Evolutionary conservation across 805 yeast species (phyloP).

Genomic region (Candida loeiensis): DNA sequence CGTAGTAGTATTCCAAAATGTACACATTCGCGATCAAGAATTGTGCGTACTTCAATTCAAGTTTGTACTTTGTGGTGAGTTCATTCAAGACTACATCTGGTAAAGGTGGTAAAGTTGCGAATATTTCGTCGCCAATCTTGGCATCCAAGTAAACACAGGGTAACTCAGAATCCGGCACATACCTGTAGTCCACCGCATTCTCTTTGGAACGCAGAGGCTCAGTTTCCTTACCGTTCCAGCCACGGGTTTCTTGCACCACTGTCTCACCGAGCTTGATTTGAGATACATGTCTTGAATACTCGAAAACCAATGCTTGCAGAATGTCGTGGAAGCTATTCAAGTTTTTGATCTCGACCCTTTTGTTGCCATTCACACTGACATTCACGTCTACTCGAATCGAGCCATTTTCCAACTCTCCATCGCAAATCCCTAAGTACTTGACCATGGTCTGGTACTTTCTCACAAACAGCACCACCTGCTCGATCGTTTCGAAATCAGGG

Average conservation of each 20-base stretch:
- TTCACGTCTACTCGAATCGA: constrained; percentile 95
- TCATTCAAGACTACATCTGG: constrained; percentile 57
- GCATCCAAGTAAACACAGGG: constrained; percentile 52
- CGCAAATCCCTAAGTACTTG: constrained; percentile 65
- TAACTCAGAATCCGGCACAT: constrained; percentile 91
- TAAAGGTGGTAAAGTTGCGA: constrained; percentile 46
- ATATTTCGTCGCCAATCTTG: constrained; percentile 41
- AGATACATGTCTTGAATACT: constrained; percentile 64
- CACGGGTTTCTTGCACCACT: constrained; percentile 67
- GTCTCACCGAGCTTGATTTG: constrained; percentile 35
- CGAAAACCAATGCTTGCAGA: constrained; percentile 67
- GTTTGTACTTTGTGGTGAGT: constrained; percentile 42
- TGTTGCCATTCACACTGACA: constrained; percentile 68
- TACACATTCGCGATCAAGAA: constrained; percentile 52
- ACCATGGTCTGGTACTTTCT: constrained; percentile 75
- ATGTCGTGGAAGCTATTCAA: constrained; percentile 82
- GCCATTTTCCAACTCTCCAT: constrained; percentile 92
- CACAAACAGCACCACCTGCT: constrained; percentile 73
- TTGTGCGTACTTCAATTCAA: constrained; percentile 72
- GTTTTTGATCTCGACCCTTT: constrained; percentile 86
- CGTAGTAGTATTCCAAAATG: constrained; percentile 51
- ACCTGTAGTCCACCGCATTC: constrained; percentile 79
- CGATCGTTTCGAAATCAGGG: constrained; percentile 72
- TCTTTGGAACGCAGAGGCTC: constrained; percentile 72
- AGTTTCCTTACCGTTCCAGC: constrained; percentile 84